Evolutionary conservation across 495 filamentous ascomycete genomes (phyloP).

Genomic region (Zalerion maritima): DNA sequence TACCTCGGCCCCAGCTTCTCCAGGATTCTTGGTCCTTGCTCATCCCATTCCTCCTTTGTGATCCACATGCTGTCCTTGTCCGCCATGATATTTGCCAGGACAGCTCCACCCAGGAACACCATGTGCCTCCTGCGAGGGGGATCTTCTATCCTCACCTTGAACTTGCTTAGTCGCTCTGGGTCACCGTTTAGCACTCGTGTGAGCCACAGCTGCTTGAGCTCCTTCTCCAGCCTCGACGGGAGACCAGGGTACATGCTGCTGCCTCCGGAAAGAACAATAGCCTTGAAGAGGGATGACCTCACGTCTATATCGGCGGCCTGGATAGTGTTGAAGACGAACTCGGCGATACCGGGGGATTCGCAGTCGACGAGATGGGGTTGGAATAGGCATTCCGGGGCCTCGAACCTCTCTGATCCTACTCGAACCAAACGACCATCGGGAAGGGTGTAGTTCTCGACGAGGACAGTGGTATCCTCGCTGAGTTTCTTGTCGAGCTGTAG

Average conservation of each 20-base stretch:
- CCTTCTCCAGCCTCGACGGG: slow-evolving; percentile 89
- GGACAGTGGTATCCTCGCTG: slow-evolving; percentile 91
- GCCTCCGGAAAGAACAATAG: slow-evolving; percentile 89
- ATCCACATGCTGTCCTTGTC: slow-evolving; percentile 99
- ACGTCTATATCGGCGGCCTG: slow-evolving; percentile 92
- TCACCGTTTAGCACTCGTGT: slow-evolving; percentile 79
- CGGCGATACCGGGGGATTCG: slow-evolving; percentile 91
- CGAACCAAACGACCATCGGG: slow-evolving; percentile 93
- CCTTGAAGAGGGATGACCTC: slow-evolving; percentile 83
- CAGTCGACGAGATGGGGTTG: slow-evolving; percentile 97
- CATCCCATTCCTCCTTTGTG: slow-evolving; percentile 87
- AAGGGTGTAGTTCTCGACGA: slow-evolving; percentile 94
- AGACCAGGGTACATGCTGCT: slow-evolving; percentile 98
- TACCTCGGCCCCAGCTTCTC: slow-evolving; percentile 82
- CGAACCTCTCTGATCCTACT: slow-evolving; percentile 91
- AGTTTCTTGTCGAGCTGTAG: slow-evolving; percentile 90
- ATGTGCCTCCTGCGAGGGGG: slow-evolving; percentile 92
- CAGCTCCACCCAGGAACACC: slow-evolving; percentile 96
- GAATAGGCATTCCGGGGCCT: slow-evolving; percentile 96
- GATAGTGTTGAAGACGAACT: slow-evolving; percentile 97
- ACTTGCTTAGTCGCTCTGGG: slow-evolving; percentile 89
- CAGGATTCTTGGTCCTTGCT: slow-evolving; percentile 73
- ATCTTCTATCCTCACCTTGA: slow-evolving; percentile 98
- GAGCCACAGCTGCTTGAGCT: slow-evolving; percentile 96
- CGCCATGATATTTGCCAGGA: slow-evolving; percentile 96